phyloP scores from a whole-genome alignment of 2,329 filamentous ascomycete genomes.

The Eutypella sp. region DNA sequence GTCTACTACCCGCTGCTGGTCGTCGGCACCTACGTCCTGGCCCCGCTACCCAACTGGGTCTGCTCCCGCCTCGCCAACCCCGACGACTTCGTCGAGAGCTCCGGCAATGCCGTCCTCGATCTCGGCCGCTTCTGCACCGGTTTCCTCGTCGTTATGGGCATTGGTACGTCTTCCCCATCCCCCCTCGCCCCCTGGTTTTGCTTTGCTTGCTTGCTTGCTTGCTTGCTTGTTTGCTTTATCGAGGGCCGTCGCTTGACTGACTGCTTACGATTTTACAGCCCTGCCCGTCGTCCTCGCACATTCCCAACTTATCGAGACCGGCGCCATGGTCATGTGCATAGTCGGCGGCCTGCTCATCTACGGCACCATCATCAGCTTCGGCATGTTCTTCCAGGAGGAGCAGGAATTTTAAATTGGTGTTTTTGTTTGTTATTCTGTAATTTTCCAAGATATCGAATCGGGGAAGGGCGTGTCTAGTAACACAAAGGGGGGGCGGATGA shows the following conservation, averaged over 20 bases:
- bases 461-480: no score
- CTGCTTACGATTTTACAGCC: constrained; percentile 47
- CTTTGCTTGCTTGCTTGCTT: background rate
- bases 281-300: constrained; percentile 86
- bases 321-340: constrained; percentile 94
- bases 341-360: constrained; percentile 92
- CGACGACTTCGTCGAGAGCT: constrained; percentile 90
- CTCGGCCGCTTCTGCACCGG: constrained; percentile 92
- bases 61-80: constrained; percentile 82
- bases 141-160: constrained; percentile 94
- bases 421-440: background rate
- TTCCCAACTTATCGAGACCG: constrained; percentile 71
- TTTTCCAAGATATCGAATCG: no score
- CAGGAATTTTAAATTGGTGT: constrained; percentile 71
- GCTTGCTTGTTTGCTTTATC: no score
- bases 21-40: constrained; percentile 90
- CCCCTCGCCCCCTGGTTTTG: constrained; percentile 3
- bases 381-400: constrained; percentile 97
- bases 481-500: background rate
- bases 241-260: no score
- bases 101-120: constrained; percentile 80
- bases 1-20: constrained; percentile 94
- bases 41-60: constrained; percentile 95
- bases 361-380: constrained; percentile 95
- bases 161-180: constrained; percentile 60